A percentile compares a stretch with the other conserved stretches of the same genome.
Evolutionary conservation across 192 early-diverging fungal genomes (phyloP).

Genomic region (Ambispora gerdemannii): DNA sequence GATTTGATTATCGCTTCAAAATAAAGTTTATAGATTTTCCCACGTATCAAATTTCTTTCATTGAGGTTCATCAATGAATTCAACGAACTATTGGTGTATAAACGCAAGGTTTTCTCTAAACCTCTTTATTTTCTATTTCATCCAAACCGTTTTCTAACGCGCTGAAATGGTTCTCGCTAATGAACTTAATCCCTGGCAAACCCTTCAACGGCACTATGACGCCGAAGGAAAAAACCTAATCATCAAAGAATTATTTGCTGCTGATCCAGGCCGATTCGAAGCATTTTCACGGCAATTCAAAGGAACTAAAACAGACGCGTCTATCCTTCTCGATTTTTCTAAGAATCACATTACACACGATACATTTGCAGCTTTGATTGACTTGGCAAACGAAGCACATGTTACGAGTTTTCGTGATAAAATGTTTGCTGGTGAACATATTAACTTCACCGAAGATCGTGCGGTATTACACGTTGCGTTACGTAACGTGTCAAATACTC

Average conservation of each 20-base stretch:
- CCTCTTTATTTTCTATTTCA: too few relatives aligned
- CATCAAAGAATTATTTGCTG: slow-evolving; percentile 77
- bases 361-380: slow-evolving; percentile 75
- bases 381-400: slow-evolving; percentile 78
- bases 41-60: too few relatives aligned
- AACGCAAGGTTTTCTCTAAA: too few relatives aligned
- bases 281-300: slow-evolving; percentile 73
- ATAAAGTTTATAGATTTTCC: too few relatives aligned
- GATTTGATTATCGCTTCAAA: too few relatives aligned
- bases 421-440: slow-evolving; percentile 94
- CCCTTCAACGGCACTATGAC: slow-evolving; percentile 88
- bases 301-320: slow-evolving; percentile 53
- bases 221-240: slow-evolving; percentile 65
- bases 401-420: slow-evolving; percentile 84
- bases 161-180: slow-evolving; percentile 74
- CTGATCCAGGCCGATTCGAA: slow-evolving; percentile 75
- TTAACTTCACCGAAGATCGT: slow-evolving; percentile 96
- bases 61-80: too few relatives aligned
- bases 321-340: slow-evolving; percentile 90
- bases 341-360: slow-evolving; percentile 91
- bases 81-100: too few relatives aligned
- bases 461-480: slow-evolving; percentile 95
- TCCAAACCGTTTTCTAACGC: too few relatives aligned
- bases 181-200: slow-evolving; percentile 79
- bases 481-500: slow-evolving; percentile 79